Conservation (phyloP, 345 rosid genomes). For the Eucalyptus marginata region DNA sequence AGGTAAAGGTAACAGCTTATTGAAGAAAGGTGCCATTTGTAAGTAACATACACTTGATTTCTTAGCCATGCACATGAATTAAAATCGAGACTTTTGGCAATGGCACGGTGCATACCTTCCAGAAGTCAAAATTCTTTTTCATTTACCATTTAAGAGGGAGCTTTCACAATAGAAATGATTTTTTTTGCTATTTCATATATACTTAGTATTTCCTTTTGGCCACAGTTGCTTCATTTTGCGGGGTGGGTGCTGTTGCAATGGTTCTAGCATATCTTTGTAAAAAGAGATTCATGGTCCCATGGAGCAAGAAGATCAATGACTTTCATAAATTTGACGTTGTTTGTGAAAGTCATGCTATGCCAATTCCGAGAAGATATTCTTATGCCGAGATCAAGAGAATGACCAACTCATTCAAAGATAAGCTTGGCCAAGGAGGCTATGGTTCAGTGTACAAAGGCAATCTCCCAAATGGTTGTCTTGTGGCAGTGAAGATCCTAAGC, state of each 20-base stretch:
- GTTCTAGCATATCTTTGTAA: background rate
- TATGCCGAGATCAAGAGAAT: conserved; percentile 13
- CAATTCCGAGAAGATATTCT: background rate
- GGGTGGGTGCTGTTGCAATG: background rate
- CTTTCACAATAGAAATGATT: background rate
- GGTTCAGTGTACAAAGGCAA: conserved; percentile 19
- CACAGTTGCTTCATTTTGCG: accelerated
- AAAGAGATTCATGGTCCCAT: background rate
- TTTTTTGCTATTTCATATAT: accelerated
- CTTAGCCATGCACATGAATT: background rate
- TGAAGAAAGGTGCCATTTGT: background rate
- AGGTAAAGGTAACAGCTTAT: accelerated
- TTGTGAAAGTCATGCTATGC: background rate
- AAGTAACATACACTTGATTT: background rate
- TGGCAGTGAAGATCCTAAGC: conserved; percentile 26
- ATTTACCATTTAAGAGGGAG: background rate
- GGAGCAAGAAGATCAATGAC: background rate
- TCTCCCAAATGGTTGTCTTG: conserved; percentile 5
- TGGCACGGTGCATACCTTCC: background rate
- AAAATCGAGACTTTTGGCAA: background rate
- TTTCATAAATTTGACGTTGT: background rate
- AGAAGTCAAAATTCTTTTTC: background rate
- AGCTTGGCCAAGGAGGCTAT: conserved; percentile 23
- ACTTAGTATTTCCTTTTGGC: background rate
- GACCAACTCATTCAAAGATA: conserved; percentile 9